Evolutionary conservation across 805 yeast species (phyloP).

Genomic region (Yamadazyma endophytica): DNA sequence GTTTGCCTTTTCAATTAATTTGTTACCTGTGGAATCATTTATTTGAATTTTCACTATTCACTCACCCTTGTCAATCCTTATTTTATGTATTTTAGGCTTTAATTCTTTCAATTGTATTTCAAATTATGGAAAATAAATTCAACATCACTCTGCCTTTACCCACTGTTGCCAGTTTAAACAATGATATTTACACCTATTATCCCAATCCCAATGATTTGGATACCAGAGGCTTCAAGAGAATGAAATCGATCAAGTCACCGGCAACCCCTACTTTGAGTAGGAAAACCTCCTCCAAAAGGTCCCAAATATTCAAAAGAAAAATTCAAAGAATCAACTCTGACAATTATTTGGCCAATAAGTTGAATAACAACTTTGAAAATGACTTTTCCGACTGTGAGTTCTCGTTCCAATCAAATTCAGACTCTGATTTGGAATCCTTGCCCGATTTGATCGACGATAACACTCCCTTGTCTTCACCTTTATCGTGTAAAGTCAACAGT

Average conservation of each 20-base stretch:
- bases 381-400: slow-evolving; percentile 9
- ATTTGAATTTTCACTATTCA: slow-evolving; percentile 9
- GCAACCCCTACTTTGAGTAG: too few relatives aligned
- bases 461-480: slow-evolving; percentile 8
- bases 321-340: slow-evolving; percentile 8
- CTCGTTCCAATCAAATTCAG: slow-evolving; percentile 12
- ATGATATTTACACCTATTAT: slow-evolving; percentile 19
- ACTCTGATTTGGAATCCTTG: slow-evolving; percentile 31
- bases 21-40: slow-evolving; percentile 12
- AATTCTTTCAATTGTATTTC: neutral
- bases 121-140: slow-evolving; percentile 2
- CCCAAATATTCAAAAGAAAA: slow-evolving; percentile 6
- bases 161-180: slow-evolving; percentile 13
- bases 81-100: neutral
- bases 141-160: slow-evolving; percentile 23
- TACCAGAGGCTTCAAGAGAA: slow-evolving; percentile 11
- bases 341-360: too few relatives aligned
- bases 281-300: too few relatives aligned
- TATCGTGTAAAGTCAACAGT: neutral
- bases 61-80: slow-evolving; percentile 26
- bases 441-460: slow-evolving; percentile 32
- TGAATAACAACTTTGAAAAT: too few relatives aligned
- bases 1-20: too few relatives aligned
- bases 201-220: slow-evolving; percentile 10
- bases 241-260: slow-evolving; percentile 12